Evolutionary conservation across 1,139 yeast species (phyloP).

Genomic region (Nakaseomyces nivariensis): DNA sequence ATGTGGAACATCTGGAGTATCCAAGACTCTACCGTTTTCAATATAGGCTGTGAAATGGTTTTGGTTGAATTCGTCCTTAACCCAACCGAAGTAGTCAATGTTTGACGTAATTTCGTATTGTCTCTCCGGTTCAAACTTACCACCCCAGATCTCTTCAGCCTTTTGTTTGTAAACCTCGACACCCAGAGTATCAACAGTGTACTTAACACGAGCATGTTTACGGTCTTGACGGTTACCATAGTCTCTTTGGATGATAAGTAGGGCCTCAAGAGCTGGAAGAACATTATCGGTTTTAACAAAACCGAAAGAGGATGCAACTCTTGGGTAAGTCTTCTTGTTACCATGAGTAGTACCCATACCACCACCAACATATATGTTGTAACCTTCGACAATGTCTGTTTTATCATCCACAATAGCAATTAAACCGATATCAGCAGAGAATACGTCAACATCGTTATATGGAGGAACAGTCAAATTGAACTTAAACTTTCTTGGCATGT

Average conservation of each 20-base stretch:
- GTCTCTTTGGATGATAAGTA: constrained; percentile 92
- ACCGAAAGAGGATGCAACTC: constrained; percentile 85
- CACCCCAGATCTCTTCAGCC: constrained; percentile 79
- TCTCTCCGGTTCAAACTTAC: constrained; percentile 58
- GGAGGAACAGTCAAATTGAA: constrained; percentile 95
- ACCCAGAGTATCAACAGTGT: constrained; percentile 88
- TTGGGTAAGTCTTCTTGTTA: constrained; percentile 92
- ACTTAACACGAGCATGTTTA: constrained; percentile 96
- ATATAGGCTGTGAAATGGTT: constrained; percentile 91
- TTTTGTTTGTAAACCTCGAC: constrained; percentile 68
- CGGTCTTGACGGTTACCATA: constrained; percentile 92
- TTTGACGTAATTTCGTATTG: constrained; percentile 76
- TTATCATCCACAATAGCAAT: constrained; percentile 74
- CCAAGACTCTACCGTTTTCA: constrained; percentile 95
- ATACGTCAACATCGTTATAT: constrained; percentile 91
- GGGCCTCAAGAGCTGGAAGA: constrained; percentile 74
- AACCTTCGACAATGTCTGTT: constrained; percentile 50
- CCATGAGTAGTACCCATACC: constrained; percentile 99
- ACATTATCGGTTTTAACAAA: constrained; percentile 59
- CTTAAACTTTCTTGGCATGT: constrained; percentile 93
- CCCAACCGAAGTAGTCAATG: constrained; percentile 91
- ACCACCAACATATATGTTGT: constrained; percentile 89
- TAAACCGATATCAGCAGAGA: constrained; percentile 90
- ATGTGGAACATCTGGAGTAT: constrained; percentile 82
- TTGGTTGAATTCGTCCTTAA: constrained; percentile 73